phyloP scores from a whole-genome alignment of 179 eudicot species.

The Vitellaria paradoxa region DNA sequence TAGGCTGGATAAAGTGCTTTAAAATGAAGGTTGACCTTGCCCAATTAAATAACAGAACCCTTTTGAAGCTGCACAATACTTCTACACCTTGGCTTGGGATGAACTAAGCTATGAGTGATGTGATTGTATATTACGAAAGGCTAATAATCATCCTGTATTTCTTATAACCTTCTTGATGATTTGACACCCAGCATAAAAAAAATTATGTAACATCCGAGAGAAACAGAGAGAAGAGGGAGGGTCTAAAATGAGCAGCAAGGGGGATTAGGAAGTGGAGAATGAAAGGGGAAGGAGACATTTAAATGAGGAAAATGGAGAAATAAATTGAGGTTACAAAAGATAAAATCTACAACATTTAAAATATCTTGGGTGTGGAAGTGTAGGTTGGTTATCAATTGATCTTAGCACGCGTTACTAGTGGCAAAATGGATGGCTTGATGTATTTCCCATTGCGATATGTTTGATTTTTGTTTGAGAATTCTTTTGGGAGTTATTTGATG shows the following conservation, averaged over 20 bases:
- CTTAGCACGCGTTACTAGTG: neutral
- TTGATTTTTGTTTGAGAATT: too few relatives aligned
- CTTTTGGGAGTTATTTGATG: too few relatives aligned
- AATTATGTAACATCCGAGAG: neutral
- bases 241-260: neutral
- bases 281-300: neutral
- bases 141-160: neutral
- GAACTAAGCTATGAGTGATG: neutral
- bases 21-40: neutral
- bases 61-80: neutral
- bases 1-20: too few relatives aligned
- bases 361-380: neutral
- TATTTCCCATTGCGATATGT: too few relatives aligned
- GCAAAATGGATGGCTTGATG: too few relatives aligned
- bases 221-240: neutral
- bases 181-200: neutral
- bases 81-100: neutral
- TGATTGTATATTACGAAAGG: neutral
- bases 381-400: neutral
- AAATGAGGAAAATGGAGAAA: neutral
- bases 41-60: neutral
- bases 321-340: neutral
- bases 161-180: neutral
- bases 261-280: neutral
- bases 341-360: neutral